Conservation (phyloP, 805 yeast genomes). For the Candida sithepensis region DNA sequence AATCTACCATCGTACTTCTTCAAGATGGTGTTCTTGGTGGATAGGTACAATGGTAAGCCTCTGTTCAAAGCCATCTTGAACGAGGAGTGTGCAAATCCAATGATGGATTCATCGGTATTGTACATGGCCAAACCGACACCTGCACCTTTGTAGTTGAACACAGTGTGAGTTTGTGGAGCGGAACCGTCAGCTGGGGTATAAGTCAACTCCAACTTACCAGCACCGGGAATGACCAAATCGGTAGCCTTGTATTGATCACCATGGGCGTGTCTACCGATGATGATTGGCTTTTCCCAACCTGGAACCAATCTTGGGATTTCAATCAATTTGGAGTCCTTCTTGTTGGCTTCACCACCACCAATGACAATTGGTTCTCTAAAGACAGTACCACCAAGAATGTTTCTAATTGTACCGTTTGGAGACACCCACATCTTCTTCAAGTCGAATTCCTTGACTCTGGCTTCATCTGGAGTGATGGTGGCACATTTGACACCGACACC, state of each 20-base stretch:
- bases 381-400: slow-evolving; percentile 78
- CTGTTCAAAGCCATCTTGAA: slow-evolving; percentile 69
- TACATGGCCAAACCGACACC: slow-evolving; percentile 84
- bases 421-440: slow-evolving; percentile 82
- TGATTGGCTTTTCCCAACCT: slow-evolving; percentile 78
- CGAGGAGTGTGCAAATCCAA: slow-evolving; percentile 76
- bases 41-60: slow-evolving; percentile 59
- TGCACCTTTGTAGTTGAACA: slow-evolving; percentile 58
- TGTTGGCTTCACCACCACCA: slow-evolving; percentile 32
- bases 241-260: slow-evolving; percentile 86
- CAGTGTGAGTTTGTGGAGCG: slow-evolving; percentile 41
- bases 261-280: slow-evolving; percentile 82
- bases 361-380: slow-evolving; percentile 83
- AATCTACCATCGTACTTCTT: slow-evolving; percentile 81
- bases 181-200: slow-evolving; percentile 63
- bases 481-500: slow-evolving; percentile 87
- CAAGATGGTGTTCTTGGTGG: slow-evolving; percentile 78
- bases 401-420: slow-evolving; percentile 82
- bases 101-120: slow-evolving; percentile 75
- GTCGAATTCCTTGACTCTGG: slow-evolving; percentile 68
- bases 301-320: slow-evolving; percentile 69
- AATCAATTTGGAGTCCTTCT: background rate
- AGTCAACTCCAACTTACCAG: slow-evolving; percentile 64
- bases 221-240: slow-evolving; percentile 59
- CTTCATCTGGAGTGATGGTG: slow-evolving; percentile 81